Evolutionary conservation across 257 asterid species (phyloP).

Genomic region (Rubia yunnanensis): DNA sequence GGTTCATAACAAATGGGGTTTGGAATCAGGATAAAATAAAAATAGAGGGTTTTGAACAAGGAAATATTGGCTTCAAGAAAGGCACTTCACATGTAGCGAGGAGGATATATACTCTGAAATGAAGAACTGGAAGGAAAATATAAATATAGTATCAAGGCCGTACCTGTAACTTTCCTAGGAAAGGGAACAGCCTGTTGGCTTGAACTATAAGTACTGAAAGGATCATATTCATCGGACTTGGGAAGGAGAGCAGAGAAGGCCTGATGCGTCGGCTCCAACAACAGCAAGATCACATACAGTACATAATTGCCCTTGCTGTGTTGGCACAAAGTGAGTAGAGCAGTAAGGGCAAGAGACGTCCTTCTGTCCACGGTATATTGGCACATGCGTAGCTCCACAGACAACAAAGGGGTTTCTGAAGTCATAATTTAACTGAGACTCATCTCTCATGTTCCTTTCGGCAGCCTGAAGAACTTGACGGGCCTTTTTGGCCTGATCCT

Average conservation of each 20-base stretch:
- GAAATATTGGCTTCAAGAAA: neutral
- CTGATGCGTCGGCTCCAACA: constrained; percentile 82
- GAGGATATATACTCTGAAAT: neutral
- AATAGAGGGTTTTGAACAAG: neutral
- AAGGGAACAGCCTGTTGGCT: constrained; percentile 7
- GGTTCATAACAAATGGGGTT: neutral
- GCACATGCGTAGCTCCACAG: constrained; percentile 80
- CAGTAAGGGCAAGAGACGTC: constrained; percentile 80
- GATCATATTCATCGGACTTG: constrained; percentile 45
- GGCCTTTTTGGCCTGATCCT: constrained; percentile 50
- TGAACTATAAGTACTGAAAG: constrained; percentile 1
- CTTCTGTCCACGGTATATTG: constrained; percentile 78
- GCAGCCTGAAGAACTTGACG: constrained; percentile 70
- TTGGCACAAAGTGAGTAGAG: constrained; percentile 46
- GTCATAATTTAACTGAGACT: constrained; percentile 59
- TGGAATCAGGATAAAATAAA: neutral
- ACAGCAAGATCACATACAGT: constrained; percentile 64
- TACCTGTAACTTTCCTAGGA: constrained; percentile 16
- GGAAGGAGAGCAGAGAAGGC: constrained; percentile 73
- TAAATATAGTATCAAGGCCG: neutral
- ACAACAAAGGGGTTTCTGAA: constrained; percentile 81
- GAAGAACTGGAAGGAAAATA: neutral
- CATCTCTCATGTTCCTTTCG: constrained; percentile 66
- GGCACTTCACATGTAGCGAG: no score
- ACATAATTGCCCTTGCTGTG: constrained; percentile 64